Conservation (phyloP, 345 rosid genomes). For the Populus alba region DNA sequence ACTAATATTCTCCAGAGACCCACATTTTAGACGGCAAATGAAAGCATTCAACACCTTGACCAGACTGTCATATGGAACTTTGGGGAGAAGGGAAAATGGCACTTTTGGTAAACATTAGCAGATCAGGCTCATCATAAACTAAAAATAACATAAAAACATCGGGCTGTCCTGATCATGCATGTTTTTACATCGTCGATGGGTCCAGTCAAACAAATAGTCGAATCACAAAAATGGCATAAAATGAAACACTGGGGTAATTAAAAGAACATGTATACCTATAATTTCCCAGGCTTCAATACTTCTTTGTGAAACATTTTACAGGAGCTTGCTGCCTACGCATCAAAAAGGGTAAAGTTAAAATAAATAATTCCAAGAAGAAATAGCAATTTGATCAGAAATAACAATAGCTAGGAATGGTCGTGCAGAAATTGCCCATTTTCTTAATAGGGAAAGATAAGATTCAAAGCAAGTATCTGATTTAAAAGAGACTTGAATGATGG, state of each 20-base stretch:
- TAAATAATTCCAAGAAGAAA: neutral
- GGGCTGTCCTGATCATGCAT: neutral
- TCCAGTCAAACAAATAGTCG: neutral
- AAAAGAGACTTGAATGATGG: neutral
- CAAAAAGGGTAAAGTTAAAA: neutral
- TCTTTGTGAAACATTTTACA: constrained; percentile 33
- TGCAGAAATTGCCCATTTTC: neutral
- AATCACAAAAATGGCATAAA: neutral
- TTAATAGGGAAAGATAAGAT: neutral
- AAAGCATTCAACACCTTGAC: neutral
- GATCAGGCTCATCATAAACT: neutral
- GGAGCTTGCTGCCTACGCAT: constrained; percentile 49
- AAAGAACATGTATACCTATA: constrained; percentile 27
- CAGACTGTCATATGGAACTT: neutral
- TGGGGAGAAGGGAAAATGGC: neutral
- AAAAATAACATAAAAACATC: neutral
- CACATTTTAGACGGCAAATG: neutral
- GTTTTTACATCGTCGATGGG: neutral
- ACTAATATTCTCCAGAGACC: neutral
- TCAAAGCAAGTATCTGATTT: neutral
- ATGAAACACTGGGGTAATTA: neutral
- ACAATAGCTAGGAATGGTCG: neutral
- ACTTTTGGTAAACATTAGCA: neutral
- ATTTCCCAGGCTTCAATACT: constrained; percentile 79
- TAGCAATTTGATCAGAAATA: neutral